Conservation (phyloP, 352 stramenopile genomes). For the Globisporangium acanthophoron region DNA sequence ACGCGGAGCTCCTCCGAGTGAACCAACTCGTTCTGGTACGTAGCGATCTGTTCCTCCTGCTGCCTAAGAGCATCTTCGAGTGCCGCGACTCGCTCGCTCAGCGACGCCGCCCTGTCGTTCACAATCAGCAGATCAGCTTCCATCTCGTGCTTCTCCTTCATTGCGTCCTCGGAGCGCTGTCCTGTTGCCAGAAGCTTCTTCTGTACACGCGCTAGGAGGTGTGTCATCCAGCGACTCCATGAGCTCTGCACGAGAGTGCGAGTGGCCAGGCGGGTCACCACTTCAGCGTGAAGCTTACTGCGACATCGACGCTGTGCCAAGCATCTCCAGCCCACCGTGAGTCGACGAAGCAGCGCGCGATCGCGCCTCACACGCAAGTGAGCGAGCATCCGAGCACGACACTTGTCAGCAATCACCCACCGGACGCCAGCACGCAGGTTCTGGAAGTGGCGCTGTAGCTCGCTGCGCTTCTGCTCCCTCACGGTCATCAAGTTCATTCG, state of each 20-base stretch:
- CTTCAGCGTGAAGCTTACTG: slow-evolving; percentile 12
- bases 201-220: slow-evolving; percentile 16
- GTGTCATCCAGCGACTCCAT: slow-evolving; percentile 41
- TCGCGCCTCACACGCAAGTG: slow-evolving; percentile 25
- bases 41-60: slow-evolving; percentile 21
- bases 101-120: slow-evolving; percentile 28
- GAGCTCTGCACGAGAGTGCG: slow-evolving; percentile 13
- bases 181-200: slow-evolving; percentile 13
- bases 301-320: slow-evolving; percentile 15
- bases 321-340: slow-evolving; percentile 18
- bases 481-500: slow-evolving; percentile 30
- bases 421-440: slow-evolving; percentile 33
- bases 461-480: slow-evolving; percentile 39
- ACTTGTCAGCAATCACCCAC: slow-evolving; percentile 18
- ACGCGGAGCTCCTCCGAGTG: slow-evolving; percentile 22
- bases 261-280: slow-evolving; percentile 17
- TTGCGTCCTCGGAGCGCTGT: slow-evolving; percentile 9
- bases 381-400: slow-evolving; percentile 16
- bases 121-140: slow-evolving; percentile 39
- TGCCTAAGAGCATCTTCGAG: slow-evolving; percentile 22
- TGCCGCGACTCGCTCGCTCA: slow-evolving; percentile 30
- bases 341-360: slow-evolving; percentile 14
- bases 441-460: slow-evolving; percentile 47
- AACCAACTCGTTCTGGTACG: slow-evolving; percentile 29
- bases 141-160: slow-evolving; percentile 35